These are phyloP conservation scores for Irpex lacteus DNA, from an alignment of 1,284 basidiomycete species.

Conservation along the genomic window DNA sequence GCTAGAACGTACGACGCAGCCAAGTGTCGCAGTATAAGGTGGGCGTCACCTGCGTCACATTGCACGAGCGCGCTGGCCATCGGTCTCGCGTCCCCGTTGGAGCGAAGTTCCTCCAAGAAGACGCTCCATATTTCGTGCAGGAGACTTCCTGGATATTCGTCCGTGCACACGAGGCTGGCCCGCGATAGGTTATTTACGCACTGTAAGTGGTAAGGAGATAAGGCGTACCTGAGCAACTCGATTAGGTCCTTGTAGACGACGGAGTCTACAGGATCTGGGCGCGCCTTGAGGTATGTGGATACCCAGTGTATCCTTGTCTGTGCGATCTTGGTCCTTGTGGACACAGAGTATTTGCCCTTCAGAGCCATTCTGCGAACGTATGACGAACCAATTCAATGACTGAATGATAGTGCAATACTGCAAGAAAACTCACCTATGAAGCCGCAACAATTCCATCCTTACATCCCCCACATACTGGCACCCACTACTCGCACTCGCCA, in stretches of 20 bases:
- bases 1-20: background rate
- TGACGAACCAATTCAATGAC: background rate
- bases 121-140: background rate
- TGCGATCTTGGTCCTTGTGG: background rate
- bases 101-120: constrained; percentile 1
- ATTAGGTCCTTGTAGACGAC: background rate
- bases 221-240: background rate
- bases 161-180: constrained; percentile 1
- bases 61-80: constrained; percentile 3
- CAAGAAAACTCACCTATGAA: background rate
- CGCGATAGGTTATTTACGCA: background rate
- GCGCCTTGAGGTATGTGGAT: background rate
- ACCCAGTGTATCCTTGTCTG: background rate
- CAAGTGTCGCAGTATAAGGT: background rate
- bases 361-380: background rate
- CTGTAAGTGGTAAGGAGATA: no score
- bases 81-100: background rate
- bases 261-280: background rate
- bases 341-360: background rate
- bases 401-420: no score
- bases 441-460: background rate
- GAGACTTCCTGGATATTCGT: background rate
- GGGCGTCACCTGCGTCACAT: background rate
- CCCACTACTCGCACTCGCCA: no score
- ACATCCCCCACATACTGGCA: background rate